phyloP scores from a whole-genome alignment of 2,329 filamentous ascomycete species.

The Ophiostoma sp. region DNA sequence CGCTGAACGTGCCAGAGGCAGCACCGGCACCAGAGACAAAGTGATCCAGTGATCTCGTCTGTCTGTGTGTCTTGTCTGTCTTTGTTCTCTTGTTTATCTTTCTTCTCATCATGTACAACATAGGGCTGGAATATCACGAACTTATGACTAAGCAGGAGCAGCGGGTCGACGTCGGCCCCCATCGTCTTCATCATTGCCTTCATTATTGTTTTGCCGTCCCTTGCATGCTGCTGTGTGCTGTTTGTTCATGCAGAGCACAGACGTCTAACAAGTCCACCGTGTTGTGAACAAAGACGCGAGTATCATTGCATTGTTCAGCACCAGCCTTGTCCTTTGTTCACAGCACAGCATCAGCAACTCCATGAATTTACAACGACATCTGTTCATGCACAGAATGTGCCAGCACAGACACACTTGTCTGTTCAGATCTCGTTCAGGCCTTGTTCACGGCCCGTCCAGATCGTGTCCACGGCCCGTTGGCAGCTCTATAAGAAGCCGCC shows the following conservation, averaged over 20 bases:
- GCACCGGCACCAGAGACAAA: background rate
- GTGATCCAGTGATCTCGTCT: background rate
- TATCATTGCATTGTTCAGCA: background rate
- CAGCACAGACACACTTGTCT: too few relatives aligned
- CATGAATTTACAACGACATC: background rate
- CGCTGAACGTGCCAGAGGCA: conserved; percentile 29
- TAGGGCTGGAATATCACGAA: background rate
- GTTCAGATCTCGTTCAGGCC: background rate
- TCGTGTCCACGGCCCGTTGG: too few relatives aligned
- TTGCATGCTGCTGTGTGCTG: background rate
- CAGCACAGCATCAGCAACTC: background rate
- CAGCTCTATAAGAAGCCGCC: background rate
- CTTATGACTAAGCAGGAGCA: conserved; percentile 3
- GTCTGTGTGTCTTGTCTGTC: too few relatives aligned
- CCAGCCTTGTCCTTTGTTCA: background rate
- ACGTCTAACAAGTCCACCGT: background rate
- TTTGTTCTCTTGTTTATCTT: too few relatives aligned
- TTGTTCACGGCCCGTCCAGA: too few relatives aligned
- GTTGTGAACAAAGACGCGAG: background rate
- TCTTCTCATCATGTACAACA: background rate
- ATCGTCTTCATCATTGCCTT: too few relatives aligned
- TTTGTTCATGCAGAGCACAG: background rate
- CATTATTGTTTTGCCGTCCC: too few relatives aligned
- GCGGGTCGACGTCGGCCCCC: too few relatives aligned
- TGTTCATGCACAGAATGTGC: background rate